A percentile compares a stretch with the other conserved stretches of the same genome.
Evolutionary conservation across 805 yeast genomes (phyloP).

Genomic region (Candida tammaniensis): DNA sequence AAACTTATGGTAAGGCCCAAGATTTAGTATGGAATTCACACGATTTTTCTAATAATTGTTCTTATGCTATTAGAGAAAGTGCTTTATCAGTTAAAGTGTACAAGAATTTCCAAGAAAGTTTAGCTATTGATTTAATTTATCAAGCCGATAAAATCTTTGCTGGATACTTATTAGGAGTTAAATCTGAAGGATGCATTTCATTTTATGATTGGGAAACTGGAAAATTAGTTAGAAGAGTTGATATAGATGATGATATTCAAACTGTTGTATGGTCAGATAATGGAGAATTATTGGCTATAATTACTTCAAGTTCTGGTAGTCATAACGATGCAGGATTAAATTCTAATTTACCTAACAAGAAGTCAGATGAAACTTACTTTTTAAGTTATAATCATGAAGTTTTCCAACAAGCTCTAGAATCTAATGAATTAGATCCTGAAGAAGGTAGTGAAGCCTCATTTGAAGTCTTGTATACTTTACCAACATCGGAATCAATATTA

Average conservation of each 20-base stretch:
- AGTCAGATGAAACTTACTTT: slow-evolving; percentile 67
- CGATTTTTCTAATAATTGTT: slow-evolving; percentile 54
- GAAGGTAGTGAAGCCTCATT: slow-evolving; percentile 89
- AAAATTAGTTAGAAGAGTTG: slow-evolving; percentile 78
- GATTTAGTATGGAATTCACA: slow-evolving; percentile 97
- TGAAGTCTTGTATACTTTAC: slow-evolving; percentile 77
- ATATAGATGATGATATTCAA: slow-evolving; percentile 68
- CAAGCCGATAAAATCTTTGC: slow-evolving; percentile 79
- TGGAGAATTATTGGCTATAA: slow-evolving; percentile 81
- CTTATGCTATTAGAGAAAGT: slow-evolving; percentile 79
- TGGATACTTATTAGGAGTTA: slow-evolving; percentile 85
- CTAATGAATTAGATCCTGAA: slow-evolving; percentile 62
- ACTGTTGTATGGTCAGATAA: slow-evolving; percentile 91
- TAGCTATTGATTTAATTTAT: slow-evolving; percentile 63
- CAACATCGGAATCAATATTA: slow-evolving; percentile 64
- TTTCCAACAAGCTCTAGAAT: slow-evolving; percentile 59
- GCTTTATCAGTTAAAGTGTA: slow-evolving; percentile 62
- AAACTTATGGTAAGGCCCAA: slow-evolving; percentile 82
- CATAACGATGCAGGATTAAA: slow-evolving; percentile 13
- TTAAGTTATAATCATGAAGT: slow-evolving; percentile 68
- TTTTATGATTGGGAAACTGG: slow-evolving; percentile 96
- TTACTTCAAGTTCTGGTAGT: slow-evolving; percentile 29
- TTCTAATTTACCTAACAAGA: slow-evolving; percentile 11
- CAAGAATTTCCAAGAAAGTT: slow-evolving; percentile 81
- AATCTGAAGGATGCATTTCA: slow-evolving; percentile 78